Evolutionary conservation across 768 basidiomycete species (phyloP).

Genomic region (Rhodosporidiobolus odoratus): DNA sequence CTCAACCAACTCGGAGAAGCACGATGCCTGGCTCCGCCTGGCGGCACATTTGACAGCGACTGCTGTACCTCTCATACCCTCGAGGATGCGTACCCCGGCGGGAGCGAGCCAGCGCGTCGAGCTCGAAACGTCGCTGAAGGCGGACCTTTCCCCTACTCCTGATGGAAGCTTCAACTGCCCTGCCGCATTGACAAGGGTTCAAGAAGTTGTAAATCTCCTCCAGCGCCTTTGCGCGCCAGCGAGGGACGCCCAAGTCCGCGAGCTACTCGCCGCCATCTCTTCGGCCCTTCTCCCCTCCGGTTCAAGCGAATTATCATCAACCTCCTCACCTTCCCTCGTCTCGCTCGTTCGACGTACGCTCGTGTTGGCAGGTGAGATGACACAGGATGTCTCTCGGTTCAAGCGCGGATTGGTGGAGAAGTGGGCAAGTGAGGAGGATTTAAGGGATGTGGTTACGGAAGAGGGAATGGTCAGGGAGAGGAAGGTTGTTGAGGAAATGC

Average conservation of each 20-base stretch:
- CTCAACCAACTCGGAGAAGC: neutral
- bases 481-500: neutral
- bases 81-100: neutral
- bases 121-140: neutral
- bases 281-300: neutral
- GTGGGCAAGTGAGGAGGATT: neutral
- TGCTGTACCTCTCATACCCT: neutral
- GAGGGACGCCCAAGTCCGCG: slow-evolving; percentile 5
- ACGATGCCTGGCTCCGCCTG: neutral
- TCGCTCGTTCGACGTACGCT: neutral
- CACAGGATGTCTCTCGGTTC: slow-evolving; percentile 9
- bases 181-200: neutral
- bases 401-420: neutral
- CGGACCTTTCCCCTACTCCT: no score
- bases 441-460: neutral
- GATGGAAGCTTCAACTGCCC: neutral
- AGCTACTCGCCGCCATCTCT: neutral
- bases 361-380: slow-evolving; percentile 6
- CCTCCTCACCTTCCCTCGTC: neutral
- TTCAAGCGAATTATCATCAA: neutral
- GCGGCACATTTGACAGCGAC: neutral
- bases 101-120: neutral
- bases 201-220: neutral
- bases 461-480: slow-evolving; percentile 18
- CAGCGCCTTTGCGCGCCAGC: slow-evolving; percentile 22